Evolutionary conservation across 73 alveolate species (phyloP), one percentile per base, ranked within the genome.

Genomic region (Diophrys appendiculata): DNA sequence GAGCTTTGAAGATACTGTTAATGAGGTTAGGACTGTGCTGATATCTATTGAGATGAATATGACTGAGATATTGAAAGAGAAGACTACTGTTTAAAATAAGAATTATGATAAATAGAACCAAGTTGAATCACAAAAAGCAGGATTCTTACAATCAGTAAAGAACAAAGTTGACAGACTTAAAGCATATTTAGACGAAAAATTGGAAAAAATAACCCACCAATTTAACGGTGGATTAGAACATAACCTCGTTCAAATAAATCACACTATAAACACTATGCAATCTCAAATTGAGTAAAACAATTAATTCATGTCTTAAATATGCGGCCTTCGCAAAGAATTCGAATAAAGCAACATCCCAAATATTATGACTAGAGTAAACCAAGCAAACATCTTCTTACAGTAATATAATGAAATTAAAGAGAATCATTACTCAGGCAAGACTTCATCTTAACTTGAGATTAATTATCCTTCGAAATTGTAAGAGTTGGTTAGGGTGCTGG

Each of bases 1-100:
- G 33, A 60, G 71, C 25, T 31, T 60, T 3, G 71, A 60, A 60
- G 71, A 60, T 31, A 60, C 71, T 11, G 71, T 60, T 27, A 60
- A 60, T 23, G 71, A 60, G 28, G 71, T 60, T 3, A 60, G 71
- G 71, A 60, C 33, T 23, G 25, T 60, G 11, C 71, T 60, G 71
- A 60, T 60, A 27, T 23, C 33, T 31, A 60, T 60, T 3, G 71
- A 60, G 71, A 31, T 31, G 33, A 60, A 31, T 60, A 60, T 60
- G 71, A 27, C 18, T 27, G 25, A 23, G 11, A 60, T 60, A 27
- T 2, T 60, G 2, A 60, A 31, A 23, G 71, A 60, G 71, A 60
- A 60, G 28, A 60, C 18, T 27, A 23, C 71, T 2, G 25, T 60
- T 27, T 31, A 60, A 3, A 11, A 27, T 2, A 60, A 31, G 25